These are phyloP conservation scores for Apiospora aurea DNA, from an alignment of 2,329 filamentous ascomycete species.

Conservation along the genomic window DNA sequence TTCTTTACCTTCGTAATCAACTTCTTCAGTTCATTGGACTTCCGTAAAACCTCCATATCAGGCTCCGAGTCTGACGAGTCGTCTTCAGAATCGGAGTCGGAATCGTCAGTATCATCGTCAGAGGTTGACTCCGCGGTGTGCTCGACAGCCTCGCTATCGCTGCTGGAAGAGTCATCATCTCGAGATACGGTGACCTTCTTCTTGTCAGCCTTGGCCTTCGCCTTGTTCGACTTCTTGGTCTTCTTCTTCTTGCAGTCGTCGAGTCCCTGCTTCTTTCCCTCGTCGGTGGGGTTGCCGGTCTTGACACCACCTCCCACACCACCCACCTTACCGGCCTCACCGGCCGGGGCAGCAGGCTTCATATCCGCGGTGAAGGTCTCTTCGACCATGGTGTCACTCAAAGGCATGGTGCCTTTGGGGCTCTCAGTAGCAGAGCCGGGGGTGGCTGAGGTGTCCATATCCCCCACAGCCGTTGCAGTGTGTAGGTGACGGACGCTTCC, in stretches of 20 bases:
- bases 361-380: background rate
- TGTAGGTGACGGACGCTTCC: background rate
- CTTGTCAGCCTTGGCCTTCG: slow-evolving; percentile 36
- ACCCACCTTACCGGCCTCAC: background rate
- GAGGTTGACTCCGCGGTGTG: slow-evolving; percentile 31
- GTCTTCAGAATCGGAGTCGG: slow-evolving; percentile 37
- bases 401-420: slow-evolving; percentile 31
- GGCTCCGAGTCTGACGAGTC: slow-evolving; percentile 28
- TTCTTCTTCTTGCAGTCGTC: slow-evolving; percentile 15
- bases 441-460: slow-evolving; percentile 34
- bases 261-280: background rate
- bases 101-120: slow-evolving; percentile 28
- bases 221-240: background rate
- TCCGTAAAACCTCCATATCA: slow-evolving; percentile 23
- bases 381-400: background rate
- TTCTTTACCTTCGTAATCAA: slow-evolving; percentile 34
- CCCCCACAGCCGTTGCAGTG: slow-evolving; percentile 26
- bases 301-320: background rate
- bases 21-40: slow-evolving; percentile 34
- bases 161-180: slow-evolving; percentile 25
- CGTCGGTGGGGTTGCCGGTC: background rate
- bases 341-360: background rate
- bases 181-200: slow-evolving; percentile 28
- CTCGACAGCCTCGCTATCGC: slow-evolving; percentile 25
- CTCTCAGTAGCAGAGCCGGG: slow-evolving; percentile 32